Evolutionary conservation across 306 rosid species (phyloP), one percentile per base, ranked within the genome.

Genomic region (Gastrolobium bilobum): DNA sequence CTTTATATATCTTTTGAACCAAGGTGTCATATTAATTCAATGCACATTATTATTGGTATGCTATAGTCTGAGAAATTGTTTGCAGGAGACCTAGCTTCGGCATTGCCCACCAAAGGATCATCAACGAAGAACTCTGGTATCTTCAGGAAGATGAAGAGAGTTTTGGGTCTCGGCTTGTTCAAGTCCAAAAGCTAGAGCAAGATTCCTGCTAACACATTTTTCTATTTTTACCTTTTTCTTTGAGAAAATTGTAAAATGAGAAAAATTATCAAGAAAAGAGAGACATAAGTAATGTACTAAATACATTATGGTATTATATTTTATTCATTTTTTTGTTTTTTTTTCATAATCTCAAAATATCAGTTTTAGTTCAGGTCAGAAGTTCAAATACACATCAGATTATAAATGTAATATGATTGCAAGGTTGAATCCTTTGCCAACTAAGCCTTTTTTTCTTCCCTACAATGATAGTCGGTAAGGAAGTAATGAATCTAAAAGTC

Each of bases 141-240:
- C 54, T 61, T 78, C 34, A 78, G 52, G 81, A 85, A 62, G 84
- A 54, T 85, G 81, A 85, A 73, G 79, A 85, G 44, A 82, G 54
- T 82, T 53, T 61, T 81, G 6, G 80, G 79, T 60, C 52, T 85
- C 1, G 37, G 86, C 73, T n/a, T 85, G 69, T 85, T 85, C 79
- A 74, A 68, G 53, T 56, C 88, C 2, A 68, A 54, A 66, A 68
- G 1, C 56, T 85, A 78, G 76, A 62, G 10, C 59, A 34, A 81
- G 33, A 43, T 30, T 67, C 14, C 11, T 71, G 31, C 47, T 33
- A 15, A 10, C 68, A 44, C 68, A 50, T 60, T 71, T 35, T 0
- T 39, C 3, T 44, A 1, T 15, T 53, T 51, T 72, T 1, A 0
- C 3, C 31, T 56, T 46, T 33, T 37, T 62, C 38, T 9, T 0